Percentiles rank a stretch among this genome's conserved stretches.
These are phyloP conservation scores for Ceratobasidium theobromae DNA, from an alignment of 1,284 basidiomycete genomes.

Conservation along the genomic window DNA sequence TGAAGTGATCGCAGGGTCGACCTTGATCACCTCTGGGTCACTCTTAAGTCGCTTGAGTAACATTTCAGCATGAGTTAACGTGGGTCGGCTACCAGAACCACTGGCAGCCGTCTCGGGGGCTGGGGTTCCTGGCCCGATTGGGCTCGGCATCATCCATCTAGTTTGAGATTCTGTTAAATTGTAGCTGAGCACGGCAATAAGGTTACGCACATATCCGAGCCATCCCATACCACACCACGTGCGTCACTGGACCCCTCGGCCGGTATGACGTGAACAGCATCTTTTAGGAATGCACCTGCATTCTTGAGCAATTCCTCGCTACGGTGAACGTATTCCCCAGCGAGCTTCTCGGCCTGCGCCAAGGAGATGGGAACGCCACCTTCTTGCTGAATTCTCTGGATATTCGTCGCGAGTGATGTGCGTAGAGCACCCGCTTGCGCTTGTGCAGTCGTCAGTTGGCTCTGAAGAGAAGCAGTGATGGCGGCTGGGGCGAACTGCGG, in stretches of 20 bases:
- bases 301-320: slow-evolving; percentile 73
- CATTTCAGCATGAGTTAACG: slow-evolving; percentile 70
- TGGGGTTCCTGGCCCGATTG: slow-evolving; percentile 38
- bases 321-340: slow-evolving; percentile 58
- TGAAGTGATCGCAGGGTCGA: slow-evolving; percentile 69
- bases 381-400: slow-evolving; percentile 63
- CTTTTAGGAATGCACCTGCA: slow-evolving; percentile 72
- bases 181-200: too few species aligned
- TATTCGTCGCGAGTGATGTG: slow-evolving; percentile 64
- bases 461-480: slow-evolving; percentile 54
- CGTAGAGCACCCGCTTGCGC: slow-evolving; percentile 49
- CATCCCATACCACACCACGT: slow-evolving; percentile 67
- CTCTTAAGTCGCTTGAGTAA: slow-evolving; percentile 71
- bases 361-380: slow-evolving; percentile 43
- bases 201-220: slow-evolving; percentile 74
- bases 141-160: slow-evolving; percentile 34
- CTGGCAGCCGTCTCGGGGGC: slow-evolving; percentile 44
- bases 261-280: slow-evolving; percentile 87
- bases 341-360: slow-evolving; percentile 80
- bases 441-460: slow-evolving; percentile 50
- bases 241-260: slow-evolving; percentile 55
- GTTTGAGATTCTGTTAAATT: slow-evolving; percentile 35
- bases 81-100: slow-evolving; percentile 47
- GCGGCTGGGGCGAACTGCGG: slow-evolving; percentile 58
- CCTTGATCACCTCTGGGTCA: slow-evolving; percentile 73